Evolutionary conservation across 306 rosid genomes (phyloP).

Genomic region (Acacia confusa): DNA sequence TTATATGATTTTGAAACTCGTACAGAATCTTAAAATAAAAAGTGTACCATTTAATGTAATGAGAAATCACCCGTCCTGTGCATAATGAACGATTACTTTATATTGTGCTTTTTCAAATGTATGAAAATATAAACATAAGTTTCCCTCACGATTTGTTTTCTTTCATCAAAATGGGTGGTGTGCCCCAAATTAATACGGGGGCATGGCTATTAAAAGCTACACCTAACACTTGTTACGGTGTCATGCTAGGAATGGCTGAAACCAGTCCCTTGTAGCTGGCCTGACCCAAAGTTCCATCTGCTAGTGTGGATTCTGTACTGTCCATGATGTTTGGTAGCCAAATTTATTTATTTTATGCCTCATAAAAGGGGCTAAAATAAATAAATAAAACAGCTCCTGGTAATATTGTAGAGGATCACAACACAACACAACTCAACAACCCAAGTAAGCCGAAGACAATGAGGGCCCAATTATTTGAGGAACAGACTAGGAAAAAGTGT

Average conservation of each 20-base stretch:
- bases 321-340: background rate
- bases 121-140: background rate
- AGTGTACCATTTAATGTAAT: no score
- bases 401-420: background rate
- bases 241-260: constrained; percentile 13
- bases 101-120: background rate
- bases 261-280: constrained; percentile 11
- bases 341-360: background rate
- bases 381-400: background rate
- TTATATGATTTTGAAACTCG: background rate
- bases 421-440: no score
- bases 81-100: background rate
- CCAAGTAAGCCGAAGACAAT: background rate
- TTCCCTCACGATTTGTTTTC: background rate
- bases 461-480: constrained; percentile 1
- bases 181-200: background rate
- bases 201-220: constrained; percentile 17
- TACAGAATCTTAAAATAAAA: no score
- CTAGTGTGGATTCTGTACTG: background rate
- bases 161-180: background rate
- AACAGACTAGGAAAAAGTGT: background rate
- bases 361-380: background rate
- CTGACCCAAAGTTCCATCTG: background rate
- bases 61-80: no score
- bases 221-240: background rate